Evolutionary conservation across 2,329 filamentous ascomycete genomes (phyloP), one percentile per base, ranked within the genome.

Genomic region (Xylaria sp.): DNA sequence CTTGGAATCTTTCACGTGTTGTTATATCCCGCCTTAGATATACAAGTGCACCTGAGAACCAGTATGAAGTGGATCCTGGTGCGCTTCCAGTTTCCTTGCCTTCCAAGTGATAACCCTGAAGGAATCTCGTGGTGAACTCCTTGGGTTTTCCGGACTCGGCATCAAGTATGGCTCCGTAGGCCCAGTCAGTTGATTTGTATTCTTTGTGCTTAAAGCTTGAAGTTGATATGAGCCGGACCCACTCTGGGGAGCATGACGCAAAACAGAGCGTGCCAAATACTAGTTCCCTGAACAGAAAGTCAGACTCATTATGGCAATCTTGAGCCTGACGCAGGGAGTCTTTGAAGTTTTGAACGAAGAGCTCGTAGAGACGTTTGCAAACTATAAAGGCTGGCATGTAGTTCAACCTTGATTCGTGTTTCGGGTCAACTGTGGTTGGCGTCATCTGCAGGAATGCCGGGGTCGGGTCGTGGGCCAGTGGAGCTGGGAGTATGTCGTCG

Each of bases 41-140:
- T 11, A 60, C 51, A 14, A 60, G 52, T 25, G 51, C 50, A 5
- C 58, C 58, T 35, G 58, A 49, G 38, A 56, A 50, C 58, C 58
- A 60, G 43, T 60, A 60, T 14, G 58, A 60, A 8, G 58, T 56
- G 14, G 40, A 25, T 14, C 23, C 37, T 19, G 58, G 58, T 21
- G 58, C 51, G 37, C 42, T 60, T 50, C 58, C 50, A 19, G 23
- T 5, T 42, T 51, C 45, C 35, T 25, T 35, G 19, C 43, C 51
- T 43, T 60, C 35, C 14, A 56, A 15, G 21, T 60, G 58, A 45
- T 49, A 60, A 2, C 43, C 45, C 9, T 12, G 33, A 14, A 54
- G 33, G 17, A 60, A 60, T 35, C 11, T 21, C 1, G 42, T 28
- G 4, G 49, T 42, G 21, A 56, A 56, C 51, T 50, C 50, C 6